Conservation (phyloP, 2,329 filamentous ascomycete genomes). For the Ophiosphaerella herpotricha region DNA sequence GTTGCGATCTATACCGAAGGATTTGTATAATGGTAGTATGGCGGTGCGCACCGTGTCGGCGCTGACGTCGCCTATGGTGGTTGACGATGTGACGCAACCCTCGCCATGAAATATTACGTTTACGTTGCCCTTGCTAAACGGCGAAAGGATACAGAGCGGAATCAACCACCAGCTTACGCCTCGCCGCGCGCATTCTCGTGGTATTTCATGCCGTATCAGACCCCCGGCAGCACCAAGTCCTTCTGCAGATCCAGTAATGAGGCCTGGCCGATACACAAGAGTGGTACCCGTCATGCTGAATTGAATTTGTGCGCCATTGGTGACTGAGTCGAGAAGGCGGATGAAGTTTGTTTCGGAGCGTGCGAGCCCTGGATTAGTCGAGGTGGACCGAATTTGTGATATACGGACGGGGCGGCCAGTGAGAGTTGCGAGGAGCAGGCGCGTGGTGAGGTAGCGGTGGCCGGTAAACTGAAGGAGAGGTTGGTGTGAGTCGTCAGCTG, state of each 20-base stretch:
- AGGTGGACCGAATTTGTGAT: slow-evolving; percentile 88
- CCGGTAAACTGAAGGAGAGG: slow-evolving; percentile 74
- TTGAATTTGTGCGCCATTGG: slow-evolving; percentile 92
- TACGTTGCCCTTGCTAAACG: slow-evolving; percentile 89
- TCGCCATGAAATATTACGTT: slow-evolving; percentile 89
- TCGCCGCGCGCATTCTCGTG: slow-evolving; percentile 73
- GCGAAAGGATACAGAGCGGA: slow-evolving; percentile 85
- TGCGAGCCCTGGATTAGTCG: slow-evolving; percentile 84
- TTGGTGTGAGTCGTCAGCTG: slow-evolving; percentile 46
- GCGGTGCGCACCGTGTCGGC: slow-evolving; percentile 94
- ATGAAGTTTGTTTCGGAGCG: slow-evolving; percentile 95
- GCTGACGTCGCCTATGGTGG: slow-evolving; percentile 81
- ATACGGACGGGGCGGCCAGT: slow-evolving; percentile 89
- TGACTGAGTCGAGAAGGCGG: slow-evolving; percentile 89
- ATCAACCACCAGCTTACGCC: slow-evolving; percentile 92
- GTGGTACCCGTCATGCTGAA: slow-evolving; percentile 96
- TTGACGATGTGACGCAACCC: slow-evolving; percentile 89
- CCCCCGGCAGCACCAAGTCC: slow-evolving; percentile 75
- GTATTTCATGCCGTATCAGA: slow-evolving; percentile 79
- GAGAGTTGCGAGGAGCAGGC: slow-evolving; percentile 86
- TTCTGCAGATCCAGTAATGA: slow-evolving; percentile 83
- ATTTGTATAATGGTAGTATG: slow-evolving; percentile 84
- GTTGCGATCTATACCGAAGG: slow-evolving; percentile 84
- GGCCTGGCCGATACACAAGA: slow-evolving; percentile 85
- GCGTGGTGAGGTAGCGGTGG: slow-evolving; percentile 79